Percentiles rank a stretch among this genome's conserved stretches.
These are phyloP conservation scores for Cladosporium sphaerospermum DNA, from an alignment of 2,329 filamentous ascomycete species.

Conservation along the genomic window DNA sequence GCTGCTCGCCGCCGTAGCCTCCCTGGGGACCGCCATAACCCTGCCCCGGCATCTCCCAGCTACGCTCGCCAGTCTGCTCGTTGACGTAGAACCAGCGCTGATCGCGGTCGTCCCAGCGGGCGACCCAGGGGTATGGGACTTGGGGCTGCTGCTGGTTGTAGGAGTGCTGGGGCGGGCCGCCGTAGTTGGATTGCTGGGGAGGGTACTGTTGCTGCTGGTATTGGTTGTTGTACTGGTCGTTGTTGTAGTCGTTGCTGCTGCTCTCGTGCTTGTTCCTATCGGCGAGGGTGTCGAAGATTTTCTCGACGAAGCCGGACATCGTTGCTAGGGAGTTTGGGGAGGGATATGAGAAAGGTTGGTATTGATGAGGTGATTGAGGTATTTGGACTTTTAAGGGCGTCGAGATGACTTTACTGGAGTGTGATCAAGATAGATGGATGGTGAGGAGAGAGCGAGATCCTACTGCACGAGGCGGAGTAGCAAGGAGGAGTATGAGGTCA, in stretches of 20 bases:
- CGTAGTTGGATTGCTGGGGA: not conserved
- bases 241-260: slow-evolving; percentile 1
- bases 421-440: not conserved
- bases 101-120: slow-evolving; percentile 39
- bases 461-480: too few relatives aligned
- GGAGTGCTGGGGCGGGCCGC: slow-evolving; percentile 10
- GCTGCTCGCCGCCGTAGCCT: slow-evolving; percentile 9
- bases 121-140: slow-evolving; percentile 39
- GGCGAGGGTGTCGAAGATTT: slow-evolving; percentile 26
- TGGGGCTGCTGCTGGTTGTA: slow-evolving; percentile 22
- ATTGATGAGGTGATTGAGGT: not conserved
- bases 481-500: too few relatives aligned
- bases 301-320: slow-evolving; percentile 24
- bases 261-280: slow-evolving; percentile 5
- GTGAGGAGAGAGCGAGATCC: not conserved
- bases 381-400: not conserved
- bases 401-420: not conserved
- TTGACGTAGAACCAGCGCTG: slow-evolving; percentile 43
- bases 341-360: not conserved
- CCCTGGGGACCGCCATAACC: slow-evolving; percentile 14
- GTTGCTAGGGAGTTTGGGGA: not conserved
- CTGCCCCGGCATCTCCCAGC: slow-evolving; percentile 32
- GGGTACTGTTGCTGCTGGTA: not conserved
- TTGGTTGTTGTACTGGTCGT: not conserved
- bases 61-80: slow-evolving; percentile 40